Conservation (phyloP, 2,329 filamentous ascomycete species). For the Scedosporium minutisporum region DNA sequence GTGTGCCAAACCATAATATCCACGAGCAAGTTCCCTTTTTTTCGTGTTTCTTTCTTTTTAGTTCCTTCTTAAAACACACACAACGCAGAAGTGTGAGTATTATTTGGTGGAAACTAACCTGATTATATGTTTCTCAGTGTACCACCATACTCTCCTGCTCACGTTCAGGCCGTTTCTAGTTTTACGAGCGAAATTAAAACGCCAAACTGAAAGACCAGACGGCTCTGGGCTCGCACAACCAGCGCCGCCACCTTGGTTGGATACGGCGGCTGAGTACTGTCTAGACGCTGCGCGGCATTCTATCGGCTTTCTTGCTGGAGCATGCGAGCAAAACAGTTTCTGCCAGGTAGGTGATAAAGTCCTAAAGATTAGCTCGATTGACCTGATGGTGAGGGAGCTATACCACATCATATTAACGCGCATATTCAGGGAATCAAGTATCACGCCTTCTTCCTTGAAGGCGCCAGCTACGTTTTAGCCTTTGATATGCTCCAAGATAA, state of each 20-base stretch:
- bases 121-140: slow-evolving; percentile 20
- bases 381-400: neutral
- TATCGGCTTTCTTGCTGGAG: slow-evolving; percentile 28
- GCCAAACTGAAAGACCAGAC: slow-evolving; percentile 17
- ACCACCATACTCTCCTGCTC: slow-evolving; percentile 30
- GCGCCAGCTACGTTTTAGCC: slow-evolving; percentile 28
- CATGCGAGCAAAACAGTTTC: slow-evolving; percentile 27
- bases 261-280: slow-evolving; percentile 31
- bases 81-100: neutral
- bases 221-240: slow-evolving; percentile 16
- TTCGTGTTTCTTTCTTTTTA: neutral
- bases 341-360: slow-evolving; percentile 22
- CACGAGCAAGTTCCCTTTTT: slow-evolving; percentile 22
- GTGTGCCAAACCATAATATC: slow-evolving; percentile 29
- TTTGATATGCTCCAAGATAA: slow-evolving; percentile 32
- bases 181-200: slow-evolving; percentile 29
- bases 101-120: neutral
- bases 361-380: neutral
- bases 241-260: slow-evolving; percentile 23
- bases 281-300: slow-evolving; percentile 29
- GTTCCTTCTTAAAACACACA: neutral
- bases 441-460: slow-evolving; percentile 32
- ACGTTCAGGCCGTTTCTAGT: slow-evolving; percentile 35
- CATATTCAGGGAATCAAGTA: slow-evolving; percentile 29
- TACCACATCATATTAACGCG: neutral